Conservation (phyloP, 768 basidiomycete genomes). For the Agaricus blazei region DNA sequence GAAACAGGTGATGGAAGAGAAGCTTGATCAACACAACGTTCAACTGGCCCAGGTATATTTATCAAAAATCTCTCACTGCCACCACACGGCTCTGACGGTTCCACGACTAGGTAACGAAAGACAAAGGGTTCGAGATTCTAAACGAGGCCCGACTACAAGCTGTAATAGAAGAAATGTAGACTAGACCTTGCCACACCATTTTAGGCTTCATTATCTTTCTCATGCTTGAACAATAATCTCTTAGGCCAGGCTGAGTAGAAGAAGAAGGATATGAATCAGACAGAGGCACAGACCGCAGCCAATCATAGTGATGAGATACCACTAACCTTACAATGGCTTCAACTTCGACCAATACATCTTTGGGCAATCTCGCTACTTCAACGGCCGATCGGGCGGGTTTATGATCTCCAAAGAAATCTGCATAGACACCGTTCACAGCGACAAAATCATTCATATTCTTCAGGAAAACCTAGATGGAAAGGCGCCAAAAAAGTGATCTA, state of each 20-base stretch:
- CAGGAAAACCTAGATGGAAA: slow-evolving; percentile 67
- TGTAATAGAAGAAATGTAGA: slow-evolving; percentile 80
- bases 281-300: background rate
- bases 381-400: slow-evolving; percentile 93
- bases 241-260: background rate
- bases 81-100: slow-evolving; percentile 1
- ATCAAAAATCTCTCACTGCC: slow-evolving; percentile 2
- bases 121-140: slow-evolving; percentile 86
- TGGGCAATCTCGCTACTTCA: slow-evolving; percentile 84
- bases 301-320: too few species aligned
- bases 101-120: slow-evolving; percentile 62
- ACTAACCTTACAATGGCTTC: slow-evolving; percentile 79
- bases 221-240: too few species aligned
- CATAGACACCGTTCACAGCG: slow-evolving; percentile 77
- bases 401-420: slow-evolving; percentile 80
- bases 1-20: slow-evolving; percentile 99
- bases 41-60: slow-evolving; percentile 84
- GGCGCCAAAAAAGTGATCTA: background rate
- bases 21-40: slow-evolving; percentile 97
- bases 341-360: slow-evolving; percentile 88
- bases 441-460: slow-evolving; percentile 91
- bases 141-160: slow-evolving; percentile 75
- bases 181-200: slow-evolving; percentile 13
- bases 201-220: background rate
- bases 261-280: background rate